A percentile compares a stretch with the other conserved stretches of the same genome.
phyloP scores from a whole-genome alignment of 1,284 basidiomycete species.

The Blastosporella zonata region DNA sequence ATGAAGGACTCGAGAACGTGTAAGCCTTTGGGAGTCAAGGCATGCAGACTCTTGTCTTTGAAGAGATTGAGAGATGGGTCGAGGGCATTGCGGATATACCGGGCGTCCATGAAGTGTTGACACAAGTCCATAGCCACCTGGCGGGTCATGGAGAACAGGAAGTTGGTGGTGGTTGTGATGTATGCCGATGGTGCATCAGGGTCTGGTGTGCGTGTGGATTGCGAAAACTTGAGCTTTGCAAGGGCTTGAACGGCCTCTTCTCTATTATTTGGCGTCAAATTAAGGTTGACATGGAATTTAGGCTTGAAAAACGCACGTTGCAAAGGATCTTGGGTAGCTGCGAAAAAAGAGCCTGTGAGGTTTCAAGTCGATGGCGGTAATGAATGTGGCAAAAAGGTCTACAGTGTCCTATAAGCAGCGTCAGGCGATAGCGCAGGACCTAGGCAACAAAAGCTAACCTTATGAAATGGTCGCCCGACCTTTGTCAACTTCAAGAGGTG shows the following conservation, averaged over 20 bases:
- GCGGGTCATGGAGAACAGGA: slow-evolving; percentile 15
- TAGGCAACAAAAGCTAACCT: slow-evolving; percentile 7
- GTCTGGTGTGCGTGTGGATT: slow-evolving; percentile 14
- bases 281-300: neutral
- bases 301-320: slow-evolving; percentile 10
- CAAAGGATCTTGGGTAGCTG: slow-evolving; percentile 13
- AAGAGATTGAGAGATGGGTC: slow-evolving; percentile 16
- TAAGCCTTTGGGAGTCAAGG: slow-evolving; percentile 19
- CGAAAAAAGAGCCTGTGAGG: slow-evolving; percentile 13
- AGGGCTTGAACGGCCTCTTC: slow-evolving; percentile 16
- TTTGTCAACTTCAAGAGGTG: slow-evolving; percentile 15
- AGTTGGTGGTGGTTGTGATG: slow-evolving; percentile 18
- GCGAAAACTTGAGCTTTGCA: slow-evolving; percentile 15
- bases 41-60: slow-evolving; percentile 16
- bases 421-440: slow-evolving; percentile 1
- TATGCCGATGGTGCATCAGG: slow-evolving; percentile 9
- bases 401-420: slow-evolving; percentile 8
- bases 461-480: slow-evolving; percentile 16
- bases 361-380: slow-evolving; percentile 15
- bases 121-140: slow-evolving; percentile 14
- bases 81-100: slow-evolving; percentile 18
- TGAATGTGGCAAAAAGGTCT: slow-evolving; percentile 18
- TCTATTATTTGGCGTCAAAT: slow-evolving; percentile 6
- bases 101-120: slow-evolving; percentile 21
- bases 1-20: slow-evolving; percentile 21